Conservation (phyloP, 164 flowering plant genomes). For the Magnolia changhungtana region DNA sequence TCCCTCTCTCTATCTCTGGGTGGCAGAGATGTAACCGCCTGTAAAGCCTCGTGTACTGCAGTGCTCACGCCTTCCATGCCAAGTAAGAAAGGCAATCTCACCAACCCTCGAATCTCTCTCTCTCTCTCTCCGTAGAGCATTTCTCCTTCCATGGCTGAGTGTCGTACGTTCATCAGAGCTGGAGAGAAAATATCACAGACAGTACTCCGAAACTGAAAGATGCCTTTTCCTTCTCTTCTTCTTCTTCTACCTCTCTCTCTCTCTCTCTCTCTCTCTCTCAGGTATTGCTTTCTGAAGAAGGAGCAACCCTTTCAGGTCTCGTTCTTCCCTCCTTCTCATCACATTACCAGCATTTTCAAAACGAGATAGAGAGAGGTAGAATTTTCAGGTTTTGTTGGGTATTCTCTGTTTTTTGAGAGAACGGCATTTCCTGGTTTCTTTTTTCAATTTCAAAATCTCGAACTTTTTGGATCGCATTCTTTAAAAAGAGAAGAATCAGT, state of each 20-base stretch:
- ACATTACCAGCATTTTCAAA: neutral
- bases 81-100: neutral
- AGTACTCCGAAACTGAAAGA: neutral
- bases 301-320: neutral
- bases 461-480: too few relatives aligned
- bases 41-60: conserved; percentile 5
- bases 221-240: neutral
- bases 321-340: neutral
- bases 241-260: neutral
- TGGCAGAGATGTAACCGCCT: conserved; percentile 1
- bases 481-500: too few relatives aligned
- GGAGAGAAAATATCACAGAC: neutral
- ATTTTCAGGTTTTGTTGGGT: neutral
- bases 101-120: neutral
- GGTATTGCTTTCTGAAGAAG: neutral
- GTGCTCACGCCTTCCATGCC: conserved; percentile 17
- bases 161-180: neutral
- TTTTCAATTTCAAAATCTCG: too few relatives aligned
- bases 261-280: neutral
- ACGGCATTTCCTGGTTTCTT: neutral
- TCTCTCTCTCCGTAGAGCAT: neutral
- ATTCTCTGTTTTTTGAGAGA: neutral
- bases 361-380: neutral
- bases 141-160: too few relatives aligned
- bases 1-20: neutral